A percentile compares a stretch with the other conserved stretches of the same genome.
These are phyloP conservation scores for Jatropha podagrica DNA, from an alignment of 441 rosid species.

Conservation along the genomic window DNA sequence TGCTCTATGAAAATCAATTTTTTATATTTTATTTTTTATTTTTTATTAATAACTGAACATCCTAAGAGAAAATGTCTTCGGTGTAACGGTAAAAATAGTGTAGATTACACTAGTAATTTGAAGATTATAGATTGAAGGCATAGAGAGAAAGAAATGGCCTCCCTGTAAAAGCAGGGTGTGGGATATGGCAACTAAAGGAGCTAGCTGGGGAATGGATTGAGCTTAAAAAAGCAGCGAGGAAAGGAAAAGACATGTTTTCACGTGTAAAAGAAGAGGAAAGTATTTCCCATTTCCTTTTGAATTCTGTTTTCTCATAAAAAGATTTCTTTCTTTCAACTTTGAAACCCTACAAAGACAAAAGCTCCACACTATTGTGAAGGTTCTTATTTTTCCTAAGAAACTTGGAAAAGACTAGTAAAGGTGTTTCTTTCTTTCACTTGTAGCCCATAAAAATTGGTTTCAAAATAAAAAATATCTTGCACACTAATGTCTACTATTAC, in stretches of 20 bases:
- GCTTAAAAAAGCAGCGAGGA: background rate
- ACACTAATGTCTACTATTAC: background rate
- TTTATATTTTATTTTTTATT: no score
- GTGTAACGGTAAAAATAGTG: no score
- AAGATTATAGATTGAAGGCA: no score
- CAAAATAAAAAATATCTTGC: background rate
- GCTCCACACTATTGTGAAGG: constrained; percentile 4
- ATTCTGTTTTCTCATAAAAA: background rate
- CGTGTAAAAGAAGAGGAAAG: constrained; percentile 2
- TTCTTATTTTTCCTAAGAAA: background rate
- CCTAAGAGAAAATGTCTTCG: no score
- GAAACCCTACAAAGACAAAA: background rate
- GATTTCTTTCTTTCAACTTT: background rate
- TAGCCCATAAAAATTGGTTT: background rate
- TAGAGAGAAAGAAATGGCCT: no score
- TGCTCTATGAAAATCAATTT: no score
- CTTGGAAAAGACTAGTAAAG: background rate
- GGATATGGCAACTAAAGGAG: no score
- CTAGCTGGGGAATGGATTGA: background rate
- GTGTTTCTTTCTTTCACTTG: background rate
- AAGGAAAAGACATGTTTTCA: constrained; percentile 5
- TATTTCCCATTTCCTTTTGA: background rate
- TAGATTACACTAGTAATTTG: no score
- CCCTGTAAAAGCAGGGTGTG: no score
- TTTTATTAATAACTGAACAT: no score